A percentile compares a stretch with the other conserved stretches of the same genome.
Conservation (phyloP, 768 basidiomycete genomes). For the Rhodotorula graminis region DNA sequence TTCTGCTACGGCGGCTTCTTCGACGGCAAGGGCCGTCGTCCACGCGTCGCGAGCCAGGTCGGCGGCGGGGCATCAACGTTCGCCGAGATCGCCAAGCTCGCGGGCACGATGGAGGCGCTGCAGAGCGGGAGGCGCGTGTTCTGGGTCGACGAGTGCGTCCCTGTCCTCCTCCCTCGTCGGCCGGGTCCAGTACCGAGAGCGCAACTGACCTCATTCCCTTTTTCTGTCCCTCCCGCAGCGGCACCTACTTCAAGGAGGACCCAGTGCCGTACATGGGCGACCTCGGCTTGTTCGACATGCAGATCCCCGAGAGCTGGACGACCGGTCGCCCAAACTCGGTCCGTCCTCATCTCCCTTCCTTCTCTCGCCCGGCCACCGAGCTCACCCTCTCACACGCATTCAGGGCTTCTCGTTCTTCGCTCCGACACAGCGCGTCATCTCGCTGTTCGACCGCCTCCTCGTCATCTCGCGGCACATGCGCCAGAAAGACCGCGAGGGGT, state of each 20-base stretch:
- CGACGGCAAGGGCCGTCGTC: too few relatives aligned
- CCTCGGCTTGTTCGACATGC: conserved; percentile 13
- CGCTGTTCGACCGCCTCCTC: conserved; percentile 10
- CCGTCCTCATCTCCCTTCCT: neutral
- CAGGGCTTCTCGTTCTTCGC: conserved; percentile 22
- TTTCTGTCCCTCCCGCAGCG: neutral
- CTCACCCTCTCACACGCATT: neutral
- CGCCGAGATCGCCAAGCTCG: conserved; percentile 13
- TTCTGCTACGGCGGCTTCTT: conserved; percentile 21
- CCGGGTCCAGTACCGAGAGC: too few relatives aligned
- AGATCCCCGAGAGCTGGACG: conserved; percentile 21
- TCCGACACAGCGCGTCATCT: conserved; percentile 16
- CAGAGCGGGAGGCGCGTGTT: conserved; percentile 17
- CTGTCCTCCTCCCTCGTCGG: too few relatives aligned
- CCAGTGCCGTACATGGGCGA: conserved; percentile 10
- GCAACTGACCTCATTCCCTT: too few relatives aligned
- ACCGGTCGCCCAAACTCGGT: conserved; percentile 4
- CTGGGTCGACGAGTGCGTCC: conserved; percentile 9
- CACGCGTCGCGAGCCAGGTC: neutral
- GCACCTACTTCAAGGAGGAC: conserved; percentile 15
- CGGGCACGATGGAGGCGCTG: conserved; percentile 3
- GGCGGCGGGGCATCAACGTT: neutral
- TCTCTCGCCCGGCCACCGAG: neutral
- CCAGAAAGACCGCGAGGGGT: neutral
- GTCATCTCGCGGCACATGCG: neutral